Conservation (phyloP, 805 yeast species). For the Yarrowia sp. region DNA sequence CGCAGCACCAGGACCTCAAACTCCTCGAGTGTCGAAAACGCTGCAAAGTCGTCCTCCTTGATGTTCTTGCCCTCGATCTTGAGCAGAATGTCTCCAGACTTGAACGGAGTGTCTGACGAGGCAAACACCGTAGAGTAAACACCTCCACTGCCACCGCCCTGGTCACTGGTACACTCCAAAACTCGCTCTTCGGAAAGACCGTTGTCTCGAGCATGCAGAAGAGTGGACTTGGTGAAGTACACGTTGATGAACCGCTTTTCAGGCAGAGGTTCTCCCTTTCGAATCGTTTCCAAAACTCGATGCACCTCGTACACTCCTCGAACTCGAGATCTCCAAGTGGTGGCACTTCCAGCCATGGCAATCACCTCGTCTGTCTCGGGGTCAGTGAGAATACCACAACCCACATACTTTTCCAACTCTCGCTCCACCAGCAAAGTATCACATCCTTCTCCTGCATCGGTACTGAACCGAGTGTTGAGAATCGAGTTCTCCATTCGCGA, state of each 20-base stretch:
- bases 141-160: background rate
- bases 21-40: conserved; percentile 42
- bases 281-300: conserved; percentile 52
- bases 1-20: conserved; percentile 63
- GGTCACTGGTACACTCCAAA: conserved; percentile 33
- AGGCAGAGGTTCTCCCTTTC: conserved; percentile 45
- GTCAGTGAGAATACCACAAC: conserved; percentile 44
- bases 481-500: background rate
- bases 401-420: background rate
- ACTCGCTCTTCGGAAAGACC: conserved; percentile 85
- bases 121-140: conserved; percentile 44
- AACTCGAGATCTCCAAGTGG: conserved; percentile 61
- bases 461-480: background rate
- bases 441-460: background rate
- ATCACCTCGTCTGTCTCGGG: conserved; percentile 65
- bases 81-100: conserved; percentile 67
- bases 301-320: conserved; percentile 64
- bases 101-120: conserved; percentile 46
- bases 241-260: conserved; percentile 63
- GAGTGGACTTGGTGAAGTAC: conserved; percentile 62
- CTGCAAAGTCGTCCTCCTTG: conserved; percentile 59
- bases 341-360: conserved; percentile 51
- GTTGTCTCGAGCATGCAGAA: conserved; percentile 69
- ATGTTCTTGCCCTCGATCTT: conserved; percentile 61
- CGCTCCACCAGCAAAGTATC: background rate